Evolutionary conservation across 2,329 filamentous ascomycete genomes (phyloP).

Genomic region (Hawksworthiomyces lignivorus): DNA sequence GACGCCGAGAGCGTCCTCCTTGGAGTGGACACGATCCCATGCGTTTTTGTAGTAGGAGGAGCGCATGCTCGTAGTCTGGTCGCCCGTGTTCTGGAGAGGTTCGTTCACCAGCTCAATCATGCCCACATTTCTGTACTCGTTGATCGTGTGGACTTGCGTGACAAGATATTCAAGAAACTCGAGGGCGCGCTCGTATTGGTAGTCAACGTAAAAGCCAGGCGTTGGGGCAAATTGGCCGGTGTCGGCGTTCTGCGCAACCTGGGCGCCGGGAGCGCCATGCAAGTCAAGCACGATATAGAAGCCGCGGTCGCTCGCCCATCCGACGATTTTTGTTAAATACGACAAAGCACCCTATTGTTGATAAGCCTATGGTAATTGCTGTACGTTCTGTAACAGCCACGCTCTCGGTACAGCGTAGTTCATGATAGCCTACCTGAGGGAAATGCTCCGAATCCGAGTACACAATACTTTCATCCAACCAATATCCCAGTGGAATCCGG

Average conservation of each 20-base stretch:
- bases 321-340: conserved; percentile 38
- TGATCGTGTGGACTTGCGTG: conserved; percentile 39
- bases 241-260: conserved; percentile 39
- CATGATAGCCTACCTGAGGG: too few relatives aligned
- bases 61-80: conserved; percentile 22
- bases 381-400: too few relatives aligned
- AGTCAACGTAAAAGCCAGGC: conserved; percentile 48
- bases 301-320: conserved; percentile 38
- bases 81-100: conserved; percentile 33
- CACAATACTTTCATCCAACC: conserved; percentile 43
- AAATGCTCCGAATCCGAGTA: conserved; percentile 41
- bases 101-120: conserved; percentile 55
- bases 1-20: conserved; percentile 38
- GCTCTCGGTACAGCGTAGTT: too few relatives aligned
- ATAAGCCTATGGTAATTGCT: too few relatives aligned
- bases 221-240: conserved; percentile 30
- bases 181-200: conserved; percentile 48
- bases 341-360: conserved; percentile 36
- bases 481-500: conserved; percentile 48
- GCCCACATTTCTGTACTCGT: conserved; percentile 45
- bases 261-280: conserved; percentile 44
- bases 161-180: conserved; percentile 51
- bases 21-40: conserved; percentile 36
- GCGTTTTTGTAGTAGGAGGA: conserved; percentile 41
- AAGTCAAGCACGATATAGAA: conserved; percentile 48